Percentiles rank a stretch among this genome's conserved stretches.
phyloP scores from a whole-genome alignment of 2,329 filamentous ascomycete genomes.

The Ceratocystis smalleyi region DNA sequence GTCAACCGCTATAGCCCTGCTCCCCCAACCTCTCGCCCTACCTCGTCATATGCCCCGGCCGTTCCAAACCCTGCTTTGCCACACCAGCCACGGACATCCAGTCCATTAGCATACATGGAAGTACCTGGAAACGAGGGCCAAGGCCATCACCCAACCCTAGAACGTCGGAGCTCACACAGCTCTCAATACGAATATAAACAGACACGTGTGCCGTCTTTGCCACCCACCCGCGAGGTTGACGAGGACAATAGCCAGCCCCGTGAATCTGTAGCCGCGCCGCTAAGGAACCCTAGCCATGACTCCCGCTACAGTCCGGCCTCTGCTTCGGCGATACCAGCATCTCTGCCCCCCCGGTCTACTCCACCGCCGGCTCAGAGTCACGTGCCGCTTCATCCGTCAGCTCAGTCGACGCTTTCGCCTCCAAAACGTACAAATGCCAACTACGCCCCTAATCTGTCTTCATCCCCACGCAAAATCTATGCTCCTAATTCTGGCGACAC shows the following conservation, averaged over 20 bases:
- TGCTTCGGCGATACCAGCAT: slow-evolving; percentile 18
- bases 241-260: slow-evolving; percentile 26
- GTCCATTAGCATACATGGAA: slow-evolving; percentile 50
- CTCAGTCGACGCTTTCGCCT: slow-evolving; percentile 36
- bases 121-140: slow-evolving; percentile 30
- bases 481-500: neutral
- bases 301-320: slow-evolving; percentile 28
- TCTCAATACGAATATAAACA: slow-evolving; percentile 38
- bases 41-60: slow-evolving; percentile 29
- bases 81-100: slow-evolving; percentile 49
- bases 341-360: slow-evolving; percentile 28
- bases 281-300: slow-evolving; percentile 20
- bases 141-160: slow-evolving; percentile 25
- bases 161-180: slow-evolving; percentile 29
- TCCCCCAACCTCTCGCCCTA: slow-evolving; percentile 28
- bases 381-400: slow-evolving; percentile 18
- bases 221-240: slow-evolving; percentile 46
- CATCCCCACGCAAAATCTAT: slow-evolving; percentile 11
- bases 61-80: slow-evolving; percentile 34
- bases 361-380: slow-evolving; percentile 31
- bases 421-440: slow-evolving; percentile 38
- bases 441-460: slow-evolving; percentile 25
- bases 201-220: slow-evolving; percentile 41
- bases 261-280: slow-evolving; percentile 17
- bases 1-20: slow-evolving; percentile 39